Evolutionary conservation across 768 basidiomycete species (phyloP).

Genomic region (Rickenella mellea): DNA sequence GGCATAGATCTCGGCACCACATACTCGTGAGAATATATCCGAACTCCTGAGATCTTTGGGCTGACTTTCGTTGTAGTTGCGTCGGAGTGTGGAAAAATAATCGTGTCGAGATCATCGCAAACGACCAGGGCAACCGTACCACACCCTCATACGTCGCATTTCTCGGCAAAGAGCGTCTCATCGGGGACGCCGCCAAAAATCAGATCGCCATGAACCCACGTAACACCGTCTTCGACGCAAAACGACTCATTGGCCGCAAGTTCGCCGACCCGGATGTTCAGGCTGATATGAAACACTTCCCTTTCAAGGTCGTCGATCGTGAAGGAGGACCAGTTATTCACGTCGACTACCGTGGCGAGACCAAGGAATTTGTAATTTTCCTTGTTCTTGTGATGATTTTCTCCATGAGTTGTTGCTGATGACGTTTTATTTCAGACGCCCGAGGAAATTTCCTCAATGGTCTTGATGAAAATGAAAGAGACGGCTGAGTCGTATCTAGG

Average conservation of each 20-base stretch:
- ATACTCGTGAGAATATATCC: constrained; percentile 65
- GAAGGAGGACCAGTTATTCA: constrained; percentile 81
- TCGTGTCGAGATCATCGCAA: constrained; percentile 97
- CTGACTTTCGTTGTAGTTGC: no score
- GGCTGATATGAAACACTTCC: constrained; percentile 75
- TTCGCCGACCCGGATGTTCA: constrained; percentile 81
- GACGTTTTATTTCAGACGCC: constrained; percentile 56
- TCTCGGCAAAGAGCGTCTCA: constrained; percentile 91
- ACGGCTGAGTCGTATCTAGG: constrained; percentile 95
- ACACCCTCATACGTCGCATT: constrained; percentile 96
- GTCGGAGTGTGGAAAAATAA: constrained; percentile 99
- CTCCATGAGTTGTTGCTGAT: no score
- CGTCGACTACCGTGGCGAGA: constrained; percentile 89
- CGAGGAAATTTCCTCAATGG: constrained; percentile 97
- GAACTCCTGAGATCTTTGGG: no score
- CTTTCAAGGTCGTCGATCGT: constrained; percentile 84
- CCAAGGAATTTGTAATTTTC: constrained; percentile 77
- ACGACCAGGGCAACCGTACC: constrained; percentile 91
- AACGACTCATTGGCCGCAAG: constrained; percentile 94
- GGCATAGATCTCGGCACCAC: constrained; percentile 91
- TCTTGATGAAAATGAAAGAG: constrained; percentile 97
- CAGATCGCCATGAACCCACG: constrained; percentile 97
- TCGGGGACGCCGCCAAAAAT: constrained; percentile 99
- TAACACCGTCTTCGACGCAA: constrained; percentile 96
- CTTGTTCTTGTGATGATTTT: no score